A percentile compares a stretch with the other conserved stretches of the same genome.
These are phyloP conservation scores for Yamadazyma membranifaciens DNA, from an alignment of 1,139 yeast genomes.

Conservation along the genomic window DNA sequence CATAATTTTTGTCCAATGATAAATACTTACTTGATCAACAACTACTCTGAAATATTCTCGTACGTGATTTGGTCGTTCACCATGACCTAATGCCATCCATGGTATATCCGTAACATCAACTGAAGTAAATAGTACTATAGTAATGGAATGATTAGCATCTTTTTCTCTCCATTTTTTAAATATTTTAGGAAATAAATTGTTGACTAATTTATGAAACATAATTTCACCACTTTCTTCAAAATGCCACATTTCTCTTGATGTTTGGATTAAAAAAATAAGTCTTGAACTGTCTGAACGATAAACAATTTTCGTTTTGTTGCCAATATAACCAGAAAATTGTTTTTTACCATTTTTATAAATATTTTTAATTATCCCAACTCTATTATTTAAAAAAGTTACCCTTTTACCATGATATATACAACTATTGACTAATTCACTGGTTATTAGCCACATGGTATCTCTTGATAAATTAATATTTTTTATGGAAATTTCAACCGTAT, in stretches of 20 bases:
- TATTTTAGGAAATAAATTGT: conserved; percentile 84
- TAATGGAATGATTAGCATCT: conserved; percentile 86
- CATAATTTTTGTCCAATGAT: conserved; percentile 91
- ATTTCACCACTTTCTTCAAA: conserved; percentile 96
- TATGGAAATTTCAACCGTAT: conserved; percentile 76
- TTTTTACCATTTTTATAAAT: conserved; percentile 72
- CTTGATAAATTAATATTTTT: conserved; percentile 81
- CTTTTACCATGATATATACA: conserved; percentile 72
- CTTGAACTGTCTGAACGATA: conserved; percentile 91
- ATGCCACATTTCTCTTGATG: conserved; percentile 97
- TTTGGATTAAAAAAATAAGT: conserved; percentile 77
- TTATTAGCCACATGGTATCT: conserved; percentile 91
- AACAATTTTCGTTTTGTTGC: conserved; percentile 72
- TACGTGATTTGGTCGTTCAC: conserved; percentile 69
- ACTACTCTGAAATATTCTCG: conserved; percentile 88
- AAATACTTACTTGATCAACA: conserved; percentile 88
- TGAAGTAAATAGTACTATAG: conserved; percentile 84
- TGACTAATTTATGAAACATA: conserved; percentile 87
- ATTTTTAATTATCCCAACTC: conserved; percentile 61
- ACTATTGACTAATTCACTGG: conserved; percentile 57
- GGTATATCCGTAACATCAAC: conserved; percentile 65
- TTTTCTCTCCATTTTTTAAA: conserved; percentile 85
- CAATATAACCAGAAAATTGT: conserved; percentile 63
- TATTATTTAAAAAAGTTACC: conserved; percentile 56
- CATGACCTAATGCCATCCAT: conserved; percentile 58